A percentile compares a stretch with the other conserved stretches of the same genome.
These are phyloP conservation scores for Globisporangium radiosum DNA, from an alignment of 352 stramenopile genomes.

Conservation along the genomic window DNA sequence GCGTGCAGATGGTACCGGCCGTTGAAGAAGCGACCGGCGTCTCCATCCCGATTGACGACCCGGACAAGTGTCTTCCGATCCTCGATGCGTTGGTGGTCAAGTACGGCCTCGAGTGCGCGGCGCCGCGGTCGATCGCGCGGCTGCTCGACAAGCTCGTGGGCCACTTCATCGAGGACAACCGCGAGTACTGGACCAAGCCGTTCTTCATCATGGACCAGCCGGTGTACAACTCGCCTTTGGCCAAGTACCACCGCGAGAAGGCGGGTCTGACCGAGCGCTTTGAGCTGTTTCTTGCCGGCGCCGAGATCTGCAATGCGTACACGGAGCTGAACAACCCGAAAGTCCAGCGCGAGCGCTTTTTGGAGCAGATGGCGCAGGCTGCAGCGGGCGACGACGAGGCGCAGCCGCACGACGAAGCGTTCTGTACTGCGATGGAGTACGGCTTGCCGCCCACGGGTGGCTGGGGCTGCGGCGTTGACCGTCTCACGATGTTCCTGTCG, in stretches of 20 bases:
- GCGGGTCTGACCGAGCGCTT: conserved; percentile 95
- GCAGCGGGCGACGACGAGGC: conserved; percentile 77
- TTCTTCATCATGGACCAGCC: conserved; percentile 99
- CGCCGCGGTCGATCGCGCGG: conserved; percentile 65
- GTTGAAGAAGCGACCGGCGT: conserved; percentile 67
- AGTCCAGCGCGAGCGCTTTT: conserved; percentile 79
- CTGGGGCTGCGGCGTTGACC: conserved; percentile 97
- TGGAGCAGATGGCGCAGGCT: conserved; percentile 76
- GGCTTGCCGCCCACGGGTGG: conserved; percentile 96
- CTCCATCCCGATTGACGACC: conserved; percentile 66
- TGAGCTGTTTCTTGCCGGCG: conserved; percentile 96
- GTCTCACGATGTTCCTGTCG: conserved; percentile 95
- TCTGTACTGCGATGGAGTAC: conserved; percentile 93
- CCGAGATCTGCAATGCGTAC: conserved; percentile 98
- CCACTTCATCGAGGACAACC: conserved; percentile 86
- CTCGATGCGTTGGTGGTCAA: conserved; percentile 68
- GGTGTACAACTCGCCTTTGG: conserved; percentile 95
- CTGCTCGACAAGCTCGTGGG: conserved; percentile 87
- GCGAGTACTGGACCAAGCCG: conserved; percentile 89
- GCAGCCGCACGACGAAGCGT: conserved; percentile 93
- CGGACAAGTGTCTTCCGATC: conserved; percentile 45
- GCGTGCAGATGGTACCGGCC: conserved; percentile 90
- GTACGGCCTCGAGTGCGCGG: conserved; percentile 63
- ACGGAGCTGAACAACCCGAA: conserved; percentile 98
- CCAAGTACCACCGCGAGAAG: conserved; percentile 94